Conservation (phyloP, 352 stramenopile species). For the Phytopythium vexans region DNA sequence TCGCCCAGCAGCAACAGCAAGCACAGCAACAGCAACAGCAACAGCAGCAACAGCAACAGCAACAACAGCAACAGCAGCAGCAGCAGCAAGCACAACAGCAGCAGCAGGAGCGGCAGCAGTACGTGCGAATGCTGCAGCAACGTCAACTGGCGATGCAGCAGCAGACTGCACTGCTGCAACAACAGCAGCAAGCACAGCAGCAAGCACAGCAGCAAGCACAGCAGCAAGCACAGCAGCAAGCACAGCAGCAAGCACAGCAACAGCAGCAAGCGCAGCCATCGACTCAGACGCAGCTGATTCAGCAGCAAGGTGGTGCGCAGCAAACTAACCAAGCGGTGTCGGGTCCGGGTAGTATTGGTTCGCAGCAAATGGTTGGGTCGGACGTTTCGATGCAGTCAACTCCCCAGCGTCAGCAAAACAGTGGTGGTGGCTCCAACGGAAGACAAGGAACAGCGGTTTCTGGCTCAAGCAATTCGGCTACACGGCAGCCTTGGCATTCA, state of each 20-base stretch:
- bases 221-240: conserved; percentile 33
- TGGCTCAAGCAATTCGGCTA: conserved; percentile 16
- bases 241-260: conserved; percentile 36
- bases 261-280: conserved; percentile 42
- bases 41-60: conserved; percentile 25
- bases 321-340: background rate
- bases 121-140: conserved; percentile 67
- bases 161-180: conserved; percentile 17
- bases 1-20: conserved; percentile 69
- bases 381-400: conserved; percentile 16
- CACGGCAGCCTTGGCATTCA: conserved; percentile 65
- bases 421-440: conserved; percentile 17
- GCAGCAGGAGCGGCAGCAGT: conserved; percentile 37
- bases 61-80: conserved; percentile 11
- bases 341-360: background rate
- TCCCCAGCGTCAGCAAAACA: conserved; percentile 25
- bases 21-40: conserved; percentile 56
- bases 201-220: conserved; percentile 25
- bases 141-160: conserved; percentile 38
- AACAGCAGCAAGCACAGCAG: conserved; percentile 39
- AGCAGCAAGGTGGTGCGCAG: conserved; percentile 20
- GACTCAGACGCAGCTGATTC: conserved; percentile 17
- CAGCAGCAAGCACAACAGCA: conserved; percentile 69
- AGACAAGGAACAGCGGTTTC: conserved; percentile 15
- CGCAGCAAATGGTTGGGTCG: conserved; percentile 12